A percentile compares a stretch with the other conserved stretches of the same genome.
Conservation (phyloP, 306 rosid species). For the Ormosia semicastrata region DNA sequence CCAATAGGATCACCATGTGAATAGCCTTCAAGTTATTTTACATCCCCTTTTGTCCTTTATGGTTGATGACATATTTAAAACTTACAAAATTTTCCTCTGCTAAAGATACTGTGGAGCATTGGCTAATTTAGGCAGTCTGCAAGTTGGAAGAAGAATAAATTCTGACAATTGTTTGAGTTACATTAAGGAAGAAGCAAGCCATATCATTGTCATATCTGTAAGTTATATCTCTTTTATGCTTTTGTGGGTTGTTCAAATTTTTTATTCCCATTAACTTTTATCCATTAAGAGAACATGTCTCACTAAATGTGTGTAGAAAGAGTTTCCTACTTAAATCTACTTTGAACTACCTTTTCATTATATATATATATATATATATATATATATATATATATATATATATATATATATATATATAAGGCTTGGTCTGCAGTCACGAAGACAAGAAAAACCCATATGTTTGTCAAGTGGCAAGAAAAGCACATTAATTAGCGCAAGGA, state of each 20-base stretch:
- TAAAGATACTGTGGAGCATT: conserved; percentile 64
- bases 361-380: no score
- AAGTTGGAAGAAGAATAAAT: conserved; percentile 97
- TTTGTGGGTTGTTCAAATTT: not conserved
- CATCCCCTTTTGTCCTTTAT: conserved; percentile 18
- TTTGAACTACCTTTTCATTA: not conserved
- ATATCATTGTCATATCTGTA: conserved; percentile 93
- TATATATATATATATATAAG: not conserved
- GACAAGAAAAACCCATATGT: not conserved
- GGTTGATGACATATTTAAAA: conserved; percentile 48
- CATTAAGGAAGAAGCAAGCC: conserved; percentile 92
- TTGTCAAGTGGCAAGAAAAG: conserved; percentile 6
- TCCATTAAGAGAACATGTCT: not conserved
- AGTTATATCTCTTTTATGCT: conserved; percentile 20
- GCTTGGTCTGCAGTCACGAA: not conserved
- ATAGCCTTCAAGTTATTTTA: not conserved
- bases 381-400: no score
- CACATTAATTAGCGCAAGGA: not conserved
- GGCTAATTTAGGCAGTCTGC: conserved; percentile 71
- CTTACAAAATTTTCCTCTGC: conserved; percentile 63
- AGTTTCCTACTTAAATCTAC: not conserved
- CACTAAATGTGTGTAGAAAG: not conserved
- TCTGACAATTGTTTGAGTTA: conserved; percentile 73
- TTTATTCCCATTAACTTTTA: not conserved
- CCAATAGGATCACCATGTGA: not conserved